Evolutionary conservation across 139 green algal genomes (phyloP).

Genomic region (Volvox africanus): DNA sequence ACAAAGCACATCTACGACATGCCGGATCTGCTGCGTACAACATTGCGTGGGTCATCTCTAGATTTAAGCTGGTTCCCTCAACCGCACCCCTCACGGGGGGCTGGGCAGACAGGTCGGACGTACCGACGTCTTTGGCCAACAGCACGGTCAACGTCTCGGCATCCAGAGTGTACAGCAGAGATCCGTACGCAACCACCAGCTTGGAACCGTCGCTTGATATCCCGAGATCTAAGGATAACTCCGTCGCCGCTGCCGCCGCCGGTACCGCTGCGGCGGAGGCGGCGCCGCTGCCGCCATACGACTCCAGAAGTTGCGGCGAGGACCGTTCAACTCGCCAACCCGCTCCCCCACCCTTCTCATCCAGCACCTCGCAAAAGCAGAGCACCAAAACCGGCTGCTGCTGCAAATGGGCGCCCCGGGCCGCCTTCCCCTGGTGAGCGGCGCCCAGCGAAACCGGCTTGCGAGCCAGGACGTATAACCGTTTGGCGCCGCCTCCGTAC

Average conservation of each 20-base stretch:
- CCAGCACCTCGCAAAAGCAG: background rate
- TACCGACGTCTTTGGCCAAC: background rate
- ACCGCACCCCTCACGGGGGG: too few relatives aligned
- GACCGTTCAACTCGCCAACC: background rate
- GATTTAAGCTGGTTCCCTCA: too few relatives aligned
- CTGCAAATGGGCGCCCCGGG: background rate
- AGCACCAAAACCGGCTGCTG: background rate
- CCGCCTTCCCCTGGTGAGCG: background rate
- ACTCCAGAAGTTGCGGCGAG: background rate
- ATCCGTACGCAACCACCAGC: background rate
- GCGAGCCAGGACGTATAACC: background rate
- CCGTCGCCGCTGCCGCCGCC: background rate
- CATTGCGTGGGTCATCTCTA: too few relatives aligned
- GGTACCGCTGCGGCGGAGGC: background rate
- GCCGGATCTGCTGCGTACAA: too few relatives aligned
- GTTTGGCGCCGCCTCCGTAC: background rate
- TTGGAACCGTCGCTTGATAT: slow-evolving; percentile 21
- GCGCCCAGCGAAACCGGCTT: background rate
- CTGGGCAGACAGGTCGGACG: background rate
- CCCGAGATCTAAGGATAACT: background rate
- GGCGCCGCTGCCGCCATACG: background rate
- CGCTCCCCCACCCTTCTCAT: background rate
- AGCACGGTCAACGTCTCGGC: slow-evolving; percentile 18
- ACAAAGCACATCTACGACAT: too few relatives aligned
- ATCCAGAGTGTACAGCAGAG: background rate